Base-by-base conservation (phyloP, 78 protist species). In the Diacronema lutheri region DNA sequence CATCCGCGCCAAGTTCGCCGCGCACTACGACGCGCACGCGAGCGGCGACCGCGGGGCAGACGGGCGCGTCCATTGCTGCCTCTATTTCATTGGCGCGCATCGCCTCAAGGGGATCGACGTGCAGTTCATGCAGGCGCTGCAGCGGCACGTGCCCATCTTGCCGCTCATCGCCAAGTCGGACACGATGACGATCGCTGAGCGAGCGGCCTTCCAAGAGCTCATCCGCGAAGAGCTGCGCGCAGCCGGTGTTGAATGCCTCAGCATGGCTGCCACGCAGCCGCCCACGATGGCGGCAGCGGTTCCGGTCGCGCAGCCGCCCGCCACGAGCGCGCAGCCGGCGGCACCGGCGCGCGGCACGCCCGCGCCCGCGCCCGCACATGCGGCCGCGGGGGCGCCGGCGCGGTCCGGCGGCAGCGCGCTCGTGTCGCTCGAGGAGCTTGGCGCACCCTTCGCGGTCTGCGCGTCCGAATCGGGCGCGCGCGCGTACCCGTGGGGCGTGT, bases 81-180 rank as follows among this genome's bases (percentile, higher is more conserved):
- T 37, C 29, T 69, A 40, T 14, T 37, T 69, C 77, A 69, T 69
- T n/a, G 77, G 57, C 7, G 57, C 77, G 55, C 77, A 69, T 31
- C 46, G 77, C 3, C 77, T 69, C 77, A 69, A 69, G 77, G 57
- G 21, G n/a, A 40, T 69, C 19, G 77, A 69, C 55, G 31, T 69
- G 35, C 57, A 50, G 29, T 69, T 69, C 56, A 69, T 69, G 77
- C 55, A n/a, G 14, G 25, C 14, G 37, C 23, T 69, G 26, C 77
- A 69, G 57, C 37, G 10, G 35, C 4, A 7, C 57, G 77, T 69
- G n/a, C 4, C 4, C 55, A 69, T 69, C 55, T 23, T 69, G 26
- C 77, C 77, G 37, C 37, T 69, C 77, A 69, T 69, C 77, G 77
- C 77, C 23, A 69, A 69, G 77, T 40, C 57, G 14, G 77, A 69